phyloP scores from a whole-genome alignment of 2,329 filamentous ascomycete genomes.

The Alternaria triticimaculans region DNA sequence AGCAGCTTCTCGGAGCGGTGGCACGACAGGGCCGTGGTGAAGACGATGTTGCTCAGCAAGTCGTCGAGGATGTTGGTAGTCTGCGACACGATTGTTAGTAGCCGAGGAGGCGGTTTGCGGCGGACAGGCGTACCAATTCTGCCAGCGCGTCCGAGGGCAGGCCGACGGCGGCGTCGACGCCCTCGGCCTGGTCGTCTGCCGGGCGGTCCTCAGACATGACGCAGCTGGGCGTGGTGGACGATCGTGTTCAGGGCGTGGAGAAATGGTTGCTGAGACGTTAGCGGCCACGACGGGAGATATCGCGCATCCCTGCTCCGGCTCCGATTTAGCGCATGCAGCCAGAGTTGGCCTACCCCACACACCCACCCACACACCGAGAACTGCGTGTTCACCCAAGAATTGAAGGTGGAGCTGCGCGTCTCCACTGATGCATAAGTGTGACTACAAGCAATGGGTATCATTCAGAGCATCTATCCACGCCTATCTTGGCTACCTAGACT shows the following conservation, averaged over 20 bases:
- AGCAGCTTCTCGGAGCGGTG: slow-evolving; percentile 82
- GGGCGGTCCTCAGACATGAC: slow-evolving; percentile 47
- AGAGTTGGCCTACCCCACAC: slow-evolving; percentile 11
- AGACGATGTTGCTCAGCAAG: slow-evolving; percentile 76
- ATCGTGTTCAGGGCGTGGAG: slow-evolving; percentile 22
- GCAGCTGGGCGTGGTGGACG: slow-evolving; percentile 26
- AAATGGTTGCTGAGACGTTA: slow-evolving; percentile 30
- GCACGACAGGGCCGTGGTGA: slow-evolving; percentile 74
- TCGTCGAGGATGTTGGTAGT: slow-evolving; percentile 69
- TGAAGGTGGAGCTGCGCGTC: neutral
- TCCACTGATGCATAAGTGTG: neutral
- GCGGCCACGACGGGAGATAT: slow-evolving; percentile 29
- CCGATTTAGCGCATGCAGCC: slow-evolving; percentile 25
- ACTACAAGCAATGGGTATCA: neutral
- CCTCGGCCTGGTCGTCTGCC: slow-evolving; percentile 37
- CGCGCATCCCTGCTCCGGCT: slow-evolving; percentile 19
- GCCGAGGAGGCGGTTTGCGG: slow-evolving; percentile 11
- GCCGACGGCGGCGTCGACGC: slow-evolving; percentile 31
- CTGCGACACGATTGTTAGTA: slow-evolving; percentile 33
- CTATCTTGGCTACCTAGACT: slow-evolving; percentile 48
- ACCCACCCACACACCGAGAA: slow-evolving; percentile 8
- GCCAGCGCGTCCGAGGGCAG: slow-evolving; percentile 39
- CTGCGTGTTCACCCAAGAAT: slow-evolving; percentile 2
- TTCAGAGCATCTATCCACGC: neutral
- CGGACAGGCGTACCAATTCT: slow-evolving; percentile 37